Percentiles rank a stretch among this genome's conserved stretches.
Evolutionary conservation across 345 rosid genomes (phyloP).

Genomic region (Pistacia vera): DNA sequence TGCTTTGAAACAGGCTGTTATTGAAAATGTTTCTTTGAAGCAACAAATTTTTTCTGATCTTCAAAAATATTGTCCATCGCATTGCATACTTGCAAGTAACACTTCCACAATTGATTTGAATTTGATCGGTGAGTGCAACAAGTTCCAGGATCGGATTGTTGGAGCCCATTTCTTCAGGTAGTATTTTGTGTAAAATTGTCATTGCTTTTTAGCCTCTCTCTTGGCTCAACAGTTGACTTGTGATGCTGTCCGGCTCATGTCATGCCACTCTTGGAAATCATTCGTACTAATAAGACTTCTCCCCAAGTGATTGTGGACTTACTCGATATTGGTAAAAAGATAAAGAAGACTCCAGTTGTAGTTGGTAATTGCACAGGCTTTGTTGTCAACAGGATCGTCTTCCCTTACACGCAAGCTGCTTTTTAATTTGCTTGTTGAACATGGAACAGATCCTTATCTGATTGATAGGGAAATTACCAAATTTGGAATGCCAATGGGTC

Average conservation of each 20-base stretch:
- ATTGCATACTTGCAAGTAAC: constrained; percentile 74
- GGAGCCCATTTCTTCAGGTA: constrained; percentile 99
- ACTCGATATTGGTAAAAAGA: constrained; percentile 83
- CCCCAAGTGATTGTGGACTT: constrained; percentile 89
- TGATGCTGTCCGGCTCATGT: constrained; percentile 89
- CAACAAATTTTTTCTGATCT: constrained; percentile 94
- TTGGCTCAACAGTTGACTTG: constrained; percentile 19
- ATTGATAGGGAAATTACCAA: constrained; percentile 75
- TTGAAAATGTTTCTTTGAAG: constrained; percentile 86
- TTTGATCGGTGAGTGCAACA: constrained; percentile 77
- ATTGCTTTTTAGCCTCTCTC: not conserved
- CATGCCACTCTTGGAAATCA: constrained; percentile 95
- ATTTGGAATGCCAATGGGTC: constrained; percentile 99
- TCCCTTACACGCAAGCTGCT: constrained; percentile 86
- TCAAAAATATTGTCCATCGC: constrained; percentile 83
- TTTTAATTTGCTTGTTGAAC: constrained; percentile 71
- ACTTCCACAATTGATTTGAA: constrained; percentile 95
- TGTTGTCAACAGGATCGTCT: constrained; percentile 97
- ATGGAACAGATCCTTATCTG: constrained; percentile 72
- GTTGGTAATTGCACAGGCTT: constrained; percentile 99
- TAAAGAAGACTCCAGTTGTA: constrained; percentile 87
- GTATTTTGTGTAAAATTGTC: constrained; percentile 11
- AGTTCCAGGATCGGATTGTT: constrained; percentile 76
- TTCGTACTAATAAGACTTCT: constrained; percentile 81
- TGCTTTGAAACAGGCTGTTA: constrained; percentile 78